phyloP scores from a whole-genome alignment of 164 flowering plant species.

The Hamamelis virginiana region DNA sequence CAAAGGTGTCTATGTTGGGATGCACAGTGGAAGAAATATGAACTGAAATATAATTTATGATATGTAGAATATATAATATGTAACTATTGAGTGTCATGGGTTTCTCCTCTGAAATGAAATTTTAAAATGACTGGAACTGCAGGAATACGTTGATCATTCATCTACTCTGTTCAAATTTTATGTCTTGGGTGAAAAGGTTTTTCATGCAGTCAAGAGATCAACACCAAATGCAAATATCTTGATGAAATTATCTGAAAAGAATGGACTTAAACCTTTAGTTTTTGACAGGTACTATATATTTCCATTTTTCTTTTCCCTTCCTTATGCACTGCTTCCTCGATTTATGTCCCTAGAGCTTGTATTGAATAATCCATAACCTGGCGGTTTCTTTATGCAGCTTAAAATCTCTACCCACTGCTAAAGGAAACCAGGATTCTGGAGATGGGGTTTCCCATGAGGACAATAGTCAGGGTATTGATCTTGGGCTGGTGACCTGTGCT shows the following conservation, averaged over 20 bases:
- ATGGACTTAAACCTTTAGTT: conserved; percentile 52
- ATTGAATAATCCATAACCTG: not conserved
- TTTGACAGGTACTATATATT: conserved; percentile 69
- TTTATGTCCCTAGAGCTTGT: not conserved
- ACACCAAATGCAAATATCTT: conserved; percentile 61
- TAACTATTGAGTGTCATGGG: not conserved
- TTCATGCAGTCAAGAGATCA: conserved; percentile 78
- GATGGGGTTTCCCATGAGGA: conserved; percentile 14
- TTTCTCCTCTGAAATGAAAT: not conserved
- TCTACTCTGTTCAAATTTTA: conserved; percentile 77
- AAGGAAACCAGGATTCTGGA: conserved; percentile 22
- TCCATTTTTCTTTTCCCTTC: not conserved
- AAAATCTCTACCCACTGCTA: conserved; percentile 74
- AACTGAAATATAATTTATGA: too few relatives aligned
- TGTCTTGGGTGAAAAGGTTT: conserved; percentile 74
- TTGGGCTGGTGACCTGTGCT: conserved; percentile 69
- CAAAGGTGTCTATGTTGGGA: not conserved
- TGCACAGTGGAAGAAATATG: too few relatives aligned
- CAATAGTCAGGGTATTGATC: conserved; percentile 39
- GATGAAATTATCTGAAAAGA: conserved; percentile 46
- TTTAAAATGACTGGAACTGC: conserved; percentile 31
- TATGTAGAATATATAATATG: too few relatives aligned
- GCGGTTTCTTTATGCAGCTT: conserved; percentile 46
- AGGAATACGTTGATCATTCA: conserved; percentile 94
- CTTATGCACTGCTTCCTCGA: not conserved